Evolutionary conservation across 345 rosid species (phyloP).

Genomic region (Syzygium aromaticum): DNA sequence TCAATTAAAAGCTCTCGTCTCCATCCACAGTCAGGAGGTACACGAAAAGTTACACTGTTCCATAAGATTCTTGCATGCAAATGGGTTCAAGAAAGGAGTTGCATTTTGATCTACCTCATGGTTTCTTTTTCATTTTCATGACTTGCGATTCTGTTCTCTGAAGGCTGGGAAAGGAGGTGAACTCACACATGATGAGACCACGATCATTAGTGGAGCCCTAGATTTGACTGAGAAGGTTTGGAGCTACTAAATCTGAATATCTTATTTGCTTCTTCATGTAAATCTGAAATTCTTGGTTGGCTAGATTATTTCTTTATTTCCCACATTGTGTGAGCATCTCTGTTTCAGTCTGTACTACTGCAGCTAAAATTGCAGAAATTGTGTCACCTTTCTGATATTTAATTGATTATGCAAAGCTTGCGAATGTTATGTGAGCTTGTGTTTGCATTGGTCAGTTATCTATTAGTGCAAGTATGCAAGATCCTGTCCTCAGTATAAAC

Average conservation of each 20-base stretch:
- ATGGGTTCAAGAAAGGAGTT: neutral
- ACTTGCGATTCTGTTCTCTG: conserved; percentile 13
- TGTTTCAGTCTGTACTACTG: neutral
- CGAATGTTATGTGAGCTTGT: neutral
- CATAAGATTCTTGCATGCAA: neutral
- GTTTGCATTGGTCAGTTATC: neutral
- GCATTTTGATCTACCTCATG: neutral
- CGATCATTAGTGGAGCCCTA: conserved; percentile 93
- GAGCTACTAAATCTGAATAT: neutral
- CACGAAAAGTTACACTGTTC: neutral
- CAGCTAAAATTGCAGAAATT: neutral
- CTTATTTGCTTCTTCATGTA: neutral
- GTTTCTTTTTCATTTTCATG: conserved; percentile 11
- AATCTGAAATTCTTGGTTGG: neutral
- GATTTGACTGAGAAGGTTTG: conserved; percentile 83
- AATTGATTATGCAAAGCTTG: neutral
- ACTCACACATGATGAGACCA: conserved; percentile 93
- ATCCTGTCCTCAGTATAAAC: neutral
- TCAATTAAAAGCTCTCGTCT: conserved; percentile 91
- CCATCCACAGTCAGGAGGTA: conserved; percentile 34
- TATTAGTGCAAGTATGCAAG: neutral
- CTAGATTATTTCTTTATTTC: neutral
- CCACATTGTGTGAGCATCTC: neutral
- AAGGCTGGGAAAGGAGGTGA: conserved; percentile 99
- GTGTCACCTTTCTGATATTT: neutral